Base-by-base conservation (phyloP, 1,139 yeast genomes). In the Pichia terricola region DNA sequence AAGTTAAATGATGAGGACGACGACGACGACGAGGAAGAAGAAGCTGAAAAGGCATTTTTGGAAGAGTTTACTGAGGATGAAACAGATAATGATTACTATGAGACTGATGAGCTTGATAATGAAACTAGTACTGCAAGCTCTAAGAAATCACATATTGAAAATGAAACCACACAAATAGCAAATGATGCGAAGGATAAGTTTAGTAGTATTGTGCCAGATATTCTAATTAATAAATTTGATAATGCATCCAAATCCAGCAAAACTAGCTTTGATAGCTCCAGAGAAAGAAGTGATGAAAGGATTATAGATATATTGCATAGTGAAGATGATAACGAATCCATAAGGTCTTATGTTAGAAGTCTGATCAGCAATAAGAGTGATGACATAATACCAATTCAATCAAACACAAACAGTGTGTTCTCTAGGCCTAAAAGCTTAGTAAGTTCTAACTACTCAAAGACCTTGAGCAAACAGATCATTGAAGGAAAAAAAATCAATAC, bases 1-100 rank as follows among this genome's bases (percentile, higher is more conserved):
- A 22, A 37, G 5, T 10, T 10, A 16, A 28, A 32, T 27, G 35
- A 28, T 22, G 9, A 28, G 27, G 22, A 7, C 11, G 5, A 34
- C 7, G 51, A 48, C 28, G 47, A 40, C 27, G 48, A 45, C 28
- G 38, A 37, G 25, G 46, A 40, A 4, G 41, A 42, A 3, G 40
- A 32, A 10, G 26, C 16, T 30, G 37, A 34, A 28, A 34, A 34
- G n/a, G 26, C 33, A 30, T 16, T 16, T 16, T 16, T 16, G 22
- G 22, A 16, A 16, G 22, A 16, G 22, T 16, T 5, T 28, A 27
- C 40, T 4, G 41, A 36, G 34, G 44, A 38, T 10, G 44, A 38
- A 38, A 47, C 42, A 9, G 46, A 50, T 10, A 54, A 52, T 27
- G 22, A 16, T 16, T 16, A 16, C 22, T 16, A 16, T 16, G 22